phyloP scores from a whole-genome alignment of 2,329 filamentous ascomycete species.

The Cladosporium oxysporum region DNA sequence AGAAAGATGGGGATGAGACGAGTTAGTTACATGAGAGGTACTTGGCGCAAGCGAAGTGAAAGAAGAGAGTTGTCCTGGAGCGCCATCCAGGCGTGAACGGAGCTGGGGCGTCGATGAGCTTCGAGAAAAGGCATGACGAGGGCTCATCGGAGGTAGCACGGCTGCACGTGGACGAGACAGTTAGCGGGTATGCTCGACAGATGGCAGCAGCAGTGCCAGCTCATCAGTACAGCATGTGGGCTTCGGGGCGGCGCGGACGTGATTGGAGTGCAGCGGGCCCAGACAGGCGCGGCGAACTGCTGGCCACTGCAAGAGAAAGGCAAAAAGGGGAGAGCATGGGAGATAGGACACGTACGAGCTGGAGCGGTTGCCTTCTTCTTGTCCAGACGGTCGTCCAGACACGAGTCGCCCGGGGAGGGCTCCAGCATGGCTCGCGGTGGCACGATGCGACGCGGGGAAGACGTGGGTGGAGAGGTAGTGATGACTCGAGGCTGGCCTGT shows the following conservation, averaged over 20 bases:
- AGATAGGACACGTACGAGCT: constrained; percentile 16
- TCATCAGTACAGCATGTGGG: constrained; percentile 35
- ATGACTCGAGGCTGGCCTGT: constrained; percentile 15
- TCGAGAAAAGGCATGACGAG: constrained; percentile 28
- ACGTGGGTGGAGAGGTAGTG: constrained; percentile 14
- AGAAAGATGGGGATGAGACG: constrained; percentile 20
- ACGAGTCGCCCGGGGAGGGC: constrained; percentile 3
- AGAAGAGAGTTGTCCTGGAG: constrained; percentile 20
- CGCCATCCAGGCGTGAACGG: constrained; percentile 25
- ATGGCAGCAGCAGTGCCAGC: constrained; percentile 36
- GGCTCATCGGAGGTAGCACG: constrained; percentile 33
- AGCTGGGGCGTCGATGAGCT: constrained; percentile 12
- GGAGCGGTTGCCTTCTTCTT: constrained; percentile 17
- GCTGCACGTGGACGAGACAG: constrained; percentile 33
- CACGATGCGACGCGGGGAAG: constrained; percentile 18
- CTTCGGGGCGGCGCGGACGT: constrained; percentile 26
- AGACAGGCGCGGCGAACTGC: constrained; percentile 24
- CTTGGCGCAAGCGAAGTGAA: constrained; percentile 11
- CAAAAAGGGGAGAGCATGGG: constrained; percentile 6
- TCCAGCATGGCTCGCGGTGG: constrained; percentile 17
- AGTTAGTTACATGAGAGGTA: constrained; percentile 3
- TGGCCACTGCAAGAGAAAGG: constrained; percentile 15
- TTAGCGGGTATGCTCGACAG: constrained; percentile 37
- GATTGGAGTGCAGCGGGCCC: constrained; percentile 27
- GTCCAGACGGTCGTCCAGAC: constrained; percentile 7